These are phyloP conservation scores for Cutaneotrichosporon daszewskae DNA, from an alignment of 1,284 basidiomycete species.

Conservation along the genomic window DNA sequence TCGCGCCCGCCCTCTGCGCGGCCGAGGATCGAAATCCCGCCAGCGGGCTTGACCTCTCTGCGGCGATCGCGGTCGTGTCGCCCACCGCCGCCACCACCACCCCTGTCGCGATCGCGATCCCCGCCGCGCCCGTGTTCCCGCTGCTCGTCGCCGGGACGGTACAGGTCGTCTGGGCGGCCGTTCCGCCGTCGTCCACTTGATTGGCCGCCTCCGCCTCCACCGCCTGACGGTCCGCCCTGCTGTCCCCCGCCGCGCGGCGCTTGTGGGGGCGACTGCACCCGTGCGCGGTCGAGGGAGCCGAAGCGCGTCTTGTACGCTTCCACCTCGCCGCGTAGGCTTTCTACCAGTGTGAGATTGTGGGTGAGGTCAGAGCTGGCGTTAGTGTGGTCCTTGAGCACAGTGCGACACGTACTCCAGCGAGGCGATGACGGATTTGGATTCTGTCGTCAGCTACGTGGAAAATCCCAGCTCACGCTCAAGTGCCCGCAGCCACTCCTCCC, in stretches of 20 bases:
- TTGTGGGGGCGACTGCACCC: neutral
- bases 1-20: slow-evolving; percentile 1
- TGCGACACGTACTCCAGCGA: slow-evolving; percentile 33
- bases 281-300: slow-evolving; percentile 13
- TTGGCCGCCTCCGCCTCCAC: no score
- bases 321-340: slow-evolving; percentile 27
- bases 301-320: slow-evolving; percentile 23
- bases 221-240: no score
- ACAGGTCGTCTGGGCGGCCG: slow-evolving; percentile 4
- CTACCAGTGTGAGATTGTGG: slow-evolving; percentile 29
- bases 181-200: no score
- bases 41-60: neutral
- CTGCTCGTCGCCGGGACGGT: slow-evolving; percentile 1
- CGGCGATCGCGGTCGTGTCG: neutral
- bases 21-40: slow-evolving; percentile 6
- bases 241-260: no score
- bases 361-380: slow-evolving; percentile 31
- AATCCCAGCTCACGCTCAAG: slow-evolving; percentile 20
- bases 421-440: slow-evolving; percentile 34
- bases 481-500: slow-evolving; percentile 29
- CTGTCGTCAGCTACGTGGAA: slow-evolving; percentile 13
- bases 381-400: neutral
- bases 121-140: neutral
- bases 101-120: slow-evolving; percentile 3
- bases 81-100: neutral